Evolutionary conservation across 768 basidiomycete genomes (phyloP), one percentile per base, ranked within the genome.

Genomic region (Boletus edulis): DNA sequence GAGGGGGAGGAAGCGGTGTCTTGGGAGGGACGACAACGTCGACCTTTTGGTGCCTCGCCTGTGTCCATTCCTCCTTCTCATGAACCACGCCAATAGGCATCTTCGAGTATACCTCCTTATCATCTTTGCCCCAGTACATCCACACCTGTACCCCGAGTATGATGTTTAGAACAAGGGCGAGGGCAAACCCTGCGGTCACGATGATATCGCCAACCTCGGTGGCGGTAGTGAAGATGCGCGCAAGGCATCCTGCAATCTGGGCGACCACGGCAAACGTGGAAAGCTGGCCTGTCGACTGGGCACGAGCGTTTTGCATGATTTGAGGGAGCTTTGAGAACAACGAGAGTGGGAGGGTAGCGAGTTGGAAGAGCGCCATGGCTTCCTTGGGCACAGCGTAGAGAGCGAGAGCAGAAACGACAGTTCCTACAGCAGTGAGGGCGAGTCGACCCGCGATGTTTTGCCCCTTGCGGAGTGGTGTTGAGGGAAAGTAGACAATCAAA

Each of bases 311-410:
- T 62, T 91, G 85, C 50, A 78, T 63, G 71, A 98, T 98, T 63
- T 98, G 97, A 6, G 97, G 97, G 44, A 97, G 73, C 73, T 98
- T 98, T 56, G 94, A 94, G 70, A 91, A 86, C 31, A 98, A 78
- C 4, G 92, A 89, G 24, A 98, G 82, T 0, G 97, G 97, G 35
- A 99, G 85, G 5, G 95, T 97, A 53, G 83, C 75, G 13, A 93
- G 74, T 71, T 98, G 94, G 35, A 95, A 81, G 44, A 87, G 59
- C 13, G 90, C 75, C 13, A 99, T 76, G 14, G 72, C 62, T 35
- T 74, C 65, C 22, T 71, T 62, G 4, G 87, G 81, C 40, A 84
- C 69, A 7, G 67, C 53, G 60, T 77, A 77, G n/a, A 88, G 76
- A 0, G 73, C 64, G 38, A 76, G 51, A 7, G 76, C 71, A 13